Percentiles rank a stretch among this genome's conserved stretches.
Conservation (phyloP, 176 grass and related monocot species). For the Ananas comosus region DNA sequence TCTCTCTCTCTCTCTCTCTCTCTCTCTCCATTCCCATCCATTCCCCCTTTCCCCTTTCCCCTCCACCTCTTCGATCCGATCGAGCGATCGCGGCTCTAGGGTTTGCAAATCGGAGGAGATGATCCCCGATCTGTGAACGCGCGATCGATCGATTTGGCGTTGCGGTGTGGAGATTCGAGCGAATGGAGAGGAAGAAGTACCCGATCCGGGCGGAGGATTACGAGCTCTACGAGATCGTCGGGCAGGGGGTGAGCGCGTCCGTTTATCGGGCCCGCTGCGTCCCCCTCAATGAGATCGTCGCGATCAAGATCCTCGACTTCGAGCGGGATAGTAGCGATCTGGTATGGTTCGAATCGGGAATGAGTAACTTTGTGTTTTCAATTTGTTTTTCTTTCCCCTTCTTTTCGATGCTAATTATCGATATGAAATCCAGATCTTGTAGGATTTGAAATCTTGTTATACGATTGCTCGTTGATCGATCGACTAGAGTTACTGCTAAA, state of each 20-base stretch:
- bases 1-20: conserved; percentile 15
- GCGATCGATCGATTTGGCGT: no score
- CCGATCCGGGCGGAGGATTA: conserved; percentile 73
- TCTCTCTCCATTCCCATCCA: conserved; percentile 7
- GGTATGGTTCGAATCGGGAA: conserved; percentile 24
- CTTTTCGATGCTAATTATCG: neutral
- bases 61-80: neutral
- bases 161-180: neutral
- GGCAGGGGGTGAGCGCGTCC: conserved; percentile 74
- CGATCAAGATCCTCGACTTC: conserved; percentile 93
- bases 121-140: no score
- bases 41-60: conserved; percentile 4
- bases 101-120: neutral
- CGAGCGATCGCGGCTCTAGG: neutral
- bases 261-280: conserved; percentile 73
- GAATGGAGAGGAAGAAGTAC: conserved; percentile 62
- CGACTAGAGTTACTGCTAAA: no score
- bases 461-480: neutral
- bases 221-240: conserved; percentile 76
- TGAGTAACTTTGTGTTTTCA: neutral
- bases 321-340: conserved; percentile 86
- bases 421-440: no score
- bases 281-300: conserved; percentile 55
- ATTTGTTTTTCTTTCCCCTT: neutral
- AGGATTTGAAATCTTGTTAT: neutral